Base-by-base conservation (phyloP, 129 eudicot genomes). In the Calendula officinalis region DNA sequence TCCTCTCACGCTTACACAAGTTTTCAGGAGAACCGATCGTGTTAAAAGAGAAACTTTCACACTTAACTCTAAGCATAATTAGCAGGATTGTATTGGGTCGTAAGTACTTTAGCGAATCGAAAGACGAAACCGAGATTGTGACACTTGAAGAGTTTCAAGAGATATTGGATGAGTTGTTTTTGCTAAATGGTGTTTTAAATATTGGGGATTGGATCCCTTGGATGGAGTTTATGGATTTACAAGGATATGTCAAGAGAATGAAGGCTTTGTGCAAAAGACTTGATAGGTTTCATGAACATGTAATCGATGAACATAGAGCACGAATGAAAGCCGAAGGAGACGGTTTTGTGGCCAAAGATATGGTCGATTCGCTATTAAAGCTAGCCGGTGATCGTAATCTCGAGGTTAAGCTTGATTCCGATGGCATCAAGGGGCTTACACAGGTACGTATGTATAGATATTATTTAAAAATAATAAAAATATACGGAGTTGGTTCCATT, bases 181-280 rank as follows among this genome's bases (percentile, higher is more conserved):
- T 65, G 66, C 55, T 85, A 2, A 59, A 11, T 30, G 85, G 88
- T 2, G 78, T 56, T 43, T n/a, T 81, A 2, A 72, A 75, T 59
- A 33, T 76, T 3, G 94, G 85, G 5, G 85, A 82, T 50, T 85
- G 83, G 94, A 76, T 85, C 17, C 85, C 85, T 0, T 85, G 83
- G 85, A 36, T 73, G 3, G 41, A 44, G 53, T 77, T 68, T 39
- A 37, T 84, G 39, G 90, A 84, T 62, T 46, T 84, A 39, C 90
- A 84, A 66, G 86, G 83, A 52, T 52, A 53, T 53, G 78, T 76
- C 22, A 83, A 70, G 71, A 60, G 69, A 33, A 84, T 80, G 90
- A 84, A 80, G 77, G 80, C 22, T 68, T 64, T 81, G 63, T 0
- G 22, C 5, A 78, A 64, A 64, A 78, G 64, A 39, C 53, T 72